Evolutionary conservation across 1,139 yeast genomes (phyloP).

Genomic region (Debaryomyces subglobosus): DNA sequence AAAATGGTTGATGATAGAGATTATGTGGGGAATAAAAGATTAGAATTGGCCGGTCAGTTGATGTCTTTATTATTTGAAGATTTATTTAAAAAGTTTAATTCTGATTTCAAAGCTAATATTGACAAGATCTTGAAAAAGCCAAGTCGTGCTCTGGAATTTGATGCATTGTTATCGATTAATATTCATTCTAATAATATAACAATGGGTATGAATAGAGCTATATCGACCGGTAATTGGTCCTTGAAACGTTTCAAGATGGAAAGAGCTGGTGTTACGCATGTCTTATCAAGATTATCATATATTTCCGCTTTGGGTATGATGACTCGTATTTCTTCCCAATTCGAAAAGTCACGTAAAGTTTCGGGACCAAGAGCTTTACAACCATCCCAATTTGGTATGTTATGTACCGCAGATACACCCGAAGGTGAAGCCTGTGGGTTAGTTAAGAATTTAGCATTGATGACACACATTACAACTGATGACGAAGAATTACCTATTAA

Average conservation of each 20-base stretch:
- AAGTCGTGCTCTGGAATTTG: constrained; percentile 92
- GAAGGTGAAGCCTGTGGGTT: constrained; percentile 99
- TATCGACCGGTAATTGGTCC: constrained; percentile 98
- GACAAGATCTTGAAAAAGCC: constrained; percentile 94
- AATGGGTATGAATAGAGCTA: constrained; percentile 92
- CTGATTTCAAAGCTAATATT: constrained; percentile 90
- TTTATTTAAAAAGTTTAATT: constrained; percentile 91
- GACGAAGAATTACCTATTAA: constrained; percentile 92
- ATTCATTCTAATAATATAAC: constrained; percentile 93
- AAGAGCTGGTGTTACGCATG: constrained; percentile 99
- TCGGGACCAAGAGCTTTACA: constrained; percentile 99
- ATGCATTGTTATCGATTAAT: constrained; percentile 84
- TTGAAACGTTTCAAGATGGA: constrained; percentile 99
- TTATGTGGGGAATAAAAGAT: constrained; percentile 96
- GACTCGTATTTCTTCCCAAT: constrained; percentile 98
- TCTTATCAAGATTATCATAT: constrained; percentile 84
- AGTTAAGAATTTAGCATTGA: constrained; percentile 91
- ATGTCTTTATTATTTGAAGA: constrained; percentile 95
- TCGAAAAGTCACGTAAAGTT: constrained; percentile 95
- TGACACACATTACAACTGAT: constrained; percentile 99
- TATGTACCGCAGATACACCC: constrained; percentile 98
- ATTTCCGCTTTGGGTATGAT: constrained; percentile 98
- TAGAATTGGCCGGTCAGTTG: constrained; percentile 96
- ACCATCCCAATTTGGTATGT: constrained; percentile 98
- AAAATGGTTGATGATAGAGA: constrained; percentile 97